Percentiles rank a stretch among this genome's conserved stretches.
These are phyloP conservation scores for Neurospora sp. DNA, from an alignment of 495 filamentous ascomycete genomes.

Conservation along the genomic window DNA sequence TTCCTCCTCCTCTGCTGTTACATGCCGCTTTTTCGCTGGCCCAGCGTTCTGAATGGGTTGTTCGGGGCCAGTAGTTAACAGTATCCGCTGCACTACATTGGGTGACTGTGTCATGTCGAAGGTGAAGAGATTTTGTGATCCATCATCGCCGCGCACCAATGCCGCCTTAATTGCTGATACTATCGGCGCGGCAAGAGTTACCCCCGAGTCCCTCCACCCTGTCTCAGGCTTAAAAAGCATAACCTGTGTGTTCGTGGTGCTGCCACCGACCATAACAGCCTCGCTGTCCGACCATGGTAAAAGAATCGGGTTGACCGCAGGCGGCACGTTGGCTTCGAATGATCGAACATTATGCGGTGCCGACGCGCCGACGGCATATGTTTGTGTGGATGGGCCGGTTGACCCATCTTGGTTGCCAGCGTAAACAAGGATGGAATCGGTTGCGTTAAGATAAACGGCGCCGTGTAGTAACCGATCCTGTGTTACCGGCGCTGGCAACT, in stretches of 20 bases:
- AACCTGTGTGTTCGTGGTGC: constrained; percentile 52
- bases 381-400: constrained; percentile 51
- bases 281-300: constrained; percentile 64
- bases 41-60: constrained; percentile 33
- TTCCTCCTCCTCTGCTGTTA: constrained; percentile 17
- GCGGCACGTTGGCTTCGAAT: constrained; percentile 44
- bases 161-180: constrained; percentile 42
- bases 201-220: constrained; percentile 54
- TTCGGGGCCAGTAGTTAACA: constrained; percentile 39
- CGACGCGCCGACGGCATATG: constrained; percentile 59
- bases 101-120: constrained; percentile 71
- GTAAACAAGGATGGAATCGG: constrained; percentile 69
- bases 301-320: constrained; percentile 58
- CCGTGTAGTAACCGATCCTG: constrained; percentile 64
- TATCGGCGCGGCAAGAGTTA: constrained; percentile 48
- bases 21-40: constrained; percentile 16
- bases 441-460: constrained; percentile 61
- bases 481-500: constrained; percentile 42
- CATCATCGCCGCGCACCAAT: constrained; percentile 60
- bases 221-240: constrained; percentile 46
- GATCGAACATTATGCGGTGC: constrained; percentile 50
- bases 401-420: constrained; percentile 57
- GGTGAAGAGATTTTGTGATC: constrained; percentile 69
- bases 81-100: constrained; percentile 61
- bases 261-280: constrained; percentile 71